A percentile compares a stretch with the other conserved stretches of the same genome.
Conservation (phyloP, 2,329 filamentous ascomycete genomes). For the Colletotrichum endophyticum region DNA sequence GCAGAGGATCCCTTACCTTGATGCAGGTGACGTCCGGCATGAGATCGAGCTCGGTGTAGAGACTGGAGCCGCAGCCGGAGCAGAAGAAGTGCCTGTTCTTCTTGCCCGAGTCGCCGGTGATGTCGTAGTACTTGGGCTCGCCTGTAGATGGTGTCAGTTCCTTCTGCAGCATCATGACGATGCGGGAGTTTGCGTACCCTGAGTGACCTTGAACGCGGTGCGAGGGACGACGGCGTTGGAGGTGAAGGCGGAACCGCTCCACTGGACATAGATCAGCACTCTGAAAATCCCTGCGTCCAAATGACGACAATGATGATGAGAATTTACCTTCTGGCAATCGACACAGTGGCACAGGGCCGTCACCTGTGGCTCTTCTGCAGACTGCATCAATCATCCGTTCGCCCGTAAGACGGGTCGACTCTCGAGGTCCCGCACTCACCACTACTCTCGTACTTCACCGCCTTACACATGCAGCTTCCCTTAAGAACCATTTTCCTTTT, state of each 20-base stretch:
- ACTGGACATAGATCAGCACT: slow-evolving; percentile 29
- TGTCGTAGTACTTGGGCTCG: slow-evolving; percentile 51
- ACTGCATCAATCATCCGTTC: background rate
- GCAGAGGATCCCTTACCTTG: slow-evolving; percentile 35
- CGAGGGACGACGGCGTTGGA: slow-evolving; percentile 57
- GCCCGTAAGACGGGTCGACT: too few relatives aligned
- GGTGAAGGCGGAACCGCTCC: slow-evolving; percentile 59
- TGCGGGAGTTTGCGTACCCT: slow-evolving; percentile 37
- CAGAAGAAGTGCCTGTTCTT: slow-evolving; percentile 63
- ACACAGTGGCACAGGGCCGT: slow-evolving; percentile 57
- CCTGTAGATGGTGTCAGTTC: slow-evolving; percentile 32
- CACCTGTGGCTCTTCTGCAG: slow-evolving; percentile 41
- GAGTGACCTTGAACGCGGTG: slow-evolving; percentile 50
- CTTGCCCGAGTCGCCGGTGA: slow-evolving; percentile 53
- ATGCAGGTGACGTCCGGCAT: slow-evolving; percentile 55
- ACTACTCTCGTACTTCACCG: slow-evolving; percentile 36
- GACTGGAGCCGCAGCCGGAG: slow-evolving; percentile 51
- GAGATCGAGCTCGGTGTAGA: slow-evolving; percentile 57
- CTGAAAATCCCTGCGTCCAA: background rate
- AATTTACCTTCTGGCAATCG: slow-evolving; percentile 58
- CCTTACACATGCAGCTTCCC: slow-evolving; percentile 42
- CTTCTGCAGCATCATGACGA: background rate
- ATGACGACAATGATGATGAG: background rate
- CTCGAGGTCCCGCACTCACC: slow-evolving; percentile 25
- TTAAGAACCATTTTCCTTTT: slow-evolving; percentile 10